Base-by-base conservation (phyloP, 345 rosid species). In the Boechera stricta region DNA sequence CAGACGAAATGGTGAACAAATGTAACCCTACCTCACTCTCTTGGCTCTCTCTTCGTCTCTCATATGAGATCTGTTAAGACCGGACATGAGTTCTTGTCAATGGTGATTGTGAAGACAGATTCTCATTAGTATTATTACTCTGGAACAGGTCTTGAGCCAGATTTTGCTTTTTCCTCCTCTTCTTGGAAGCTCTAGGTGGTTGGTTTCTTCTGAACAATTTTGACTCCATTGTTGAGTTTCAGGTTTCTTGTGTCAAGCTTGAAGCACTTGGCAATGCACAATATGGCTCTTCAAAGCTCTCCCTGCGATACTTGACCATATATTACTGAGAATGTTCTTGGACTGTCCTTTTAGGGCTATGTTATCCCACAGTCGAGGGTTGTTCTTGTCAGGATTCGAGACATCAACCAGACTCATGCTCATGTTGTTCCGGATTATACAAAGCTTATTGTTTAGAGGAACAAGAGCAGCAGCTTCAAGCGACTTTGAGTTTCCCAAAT, bases 391-490 rank as follows among this genome's bases (percentile, higher is more conserved):
- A 4, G 92, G 90, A 81, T 88, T 82, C 52, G 94, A 81, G 36
- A 94, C 95, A 82, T 92, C 94, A 59, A 94, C 98, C 16, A 94
- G 76, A 77, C 98, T 94, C 79, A 94, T 82, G 82, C 97, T 92
- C 98, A 92, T 87, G 87, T 92, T 94, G 83, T 94, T 94, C 45
- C 98, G 83, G 41, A 92, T 88, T 42, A 94, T 89, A 86, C 98
- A 94, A 67, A 94, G 95, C 82, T 86, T 94, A 51, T 92, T 86
- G 38, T 85, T 85, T 13, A 94, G 82, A 4, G 95, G 94, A 80
- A 94, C 97, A 42, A 94, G 88, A 42, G 95, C 97, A 15, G 98
- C 98, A 70, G 98, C 98, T 86, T 94, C 98, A 73, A 89, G 76
- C 32, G 92, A 82, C 49, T 81, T 85, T 1, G 98, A 94, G 74